Conservation (phyloP, 495 filamentous ascomycete genomes). For the Staphylotrichum tortipilum region DNA sequence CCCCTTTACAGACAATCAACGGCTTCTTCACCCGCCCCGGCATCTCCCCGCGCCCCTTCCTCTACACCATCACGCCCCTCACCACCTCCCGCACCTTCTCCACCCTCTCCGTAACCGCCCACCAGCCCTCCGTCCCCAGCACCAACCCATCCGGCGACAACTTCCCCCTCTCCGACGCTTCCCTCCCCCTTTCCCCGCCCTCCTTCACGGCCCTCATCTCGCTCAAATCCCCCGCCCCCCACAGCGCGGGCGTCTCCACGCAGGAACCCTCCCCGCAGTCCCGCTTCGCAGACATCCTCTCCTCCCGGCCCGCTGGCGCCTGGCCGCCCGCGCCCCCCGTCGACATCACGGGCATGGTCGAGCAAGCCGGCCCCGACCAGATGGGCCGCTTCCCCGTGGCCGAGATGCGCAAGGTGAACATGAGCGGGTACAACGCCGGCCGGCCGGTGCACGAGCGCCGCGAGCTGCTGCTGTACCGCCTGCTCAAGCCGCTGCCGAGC, state of each 20-base stretch:
- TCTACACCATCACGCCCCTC: slow-evolving; percentile 49
- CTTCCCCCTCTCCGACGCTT: slow-evolving; percentile 29
- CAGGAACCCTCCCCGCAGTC: slow-evolving; percentile 31
- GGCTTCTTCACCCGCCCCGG: slow-evolving; percentile 59
- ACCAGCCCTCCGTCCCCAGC: slow-evolving; percentile 35
- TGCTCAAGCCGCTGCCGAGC: slow-evolving; percentile 36
- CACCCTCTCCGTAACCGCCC: slow-evolving; percentile 51
- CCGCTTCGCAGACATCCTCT: slow-evolving; percentile 31
- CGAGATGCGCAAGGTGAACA: slow-evolving; percentile 56
- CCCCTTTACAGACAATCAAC: slow-evolving; percentile 60
- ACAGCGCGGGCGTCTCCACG: slow-evolving; percentile 22
- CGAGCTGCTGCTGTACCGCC: slow-evolving; percentile 51
- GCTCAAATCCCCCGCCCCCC: slow-evolving; percentile 44
- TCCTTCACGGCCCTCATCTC: slow-evolving; percentile 55
- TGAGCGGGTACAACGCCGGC: slow-evolving; percentile 44
- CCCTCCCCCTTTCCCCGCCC: slow-evolving; percentile 34
- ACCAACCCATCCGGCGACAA: slow-evolving; percentile 21
- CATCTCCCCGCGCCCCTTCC: slow-evolving; percentile 45
- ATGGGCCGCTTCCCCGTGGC: slow-evolving; percentile 48
- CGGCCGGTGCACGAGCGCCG: slow-evolving; percentile 47
- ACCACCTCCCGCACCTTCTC: slow-evolving; percentile 49
- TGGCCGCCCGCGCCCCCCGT: slow-evolving; percentile 37
- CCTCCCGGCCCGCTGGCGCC: slow-evolving; percentile 19
- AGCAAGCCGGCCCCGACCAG: slow-evolving; percentile 17
- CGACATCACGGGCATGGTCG: slow-evolving; percentile 29